Conservation (phyloP, 176 grass and related monocot species). For the Hsuehochloa calcarea region DNA sequence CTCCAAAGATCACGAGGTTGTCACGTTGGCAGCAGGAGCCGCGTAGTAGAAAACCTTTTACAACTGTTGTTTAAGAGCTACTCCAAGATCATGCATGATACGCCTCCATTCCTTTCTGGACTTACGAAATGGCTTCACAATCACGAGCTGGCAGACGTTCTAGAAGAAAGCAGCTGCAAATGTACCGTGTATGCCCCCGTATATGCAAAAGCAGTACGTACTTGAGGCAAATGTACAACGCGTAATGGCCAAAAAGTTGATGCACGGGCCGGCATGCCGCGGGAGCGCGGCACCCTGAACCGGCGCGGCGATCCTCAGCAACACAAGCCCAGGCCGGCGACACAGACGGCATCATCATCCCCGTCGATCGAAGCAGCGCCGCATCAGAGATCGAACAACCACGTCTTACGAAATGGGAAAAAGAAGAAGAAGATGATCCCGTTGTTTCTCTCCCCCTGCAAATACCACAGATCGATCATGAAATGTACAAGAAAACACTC, state of each 20-base stretch:
- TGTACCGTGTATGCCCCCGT: too few species aligned
- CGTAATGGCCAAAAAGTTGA: background rate
- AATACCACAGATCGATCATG: background rate
- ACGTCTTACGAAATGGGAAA: too few species aligned
- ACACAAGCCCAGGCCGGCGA: background rate
- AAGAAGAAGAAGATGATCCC: too few species aligned
- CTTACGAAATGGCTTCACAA: background rate
- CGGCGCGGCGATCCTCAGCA: background rate
- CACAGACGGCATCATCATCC: too few species aligned
- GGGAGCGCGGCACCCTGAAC: slow-evolving; percentile 29
- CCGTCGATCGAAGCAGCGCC: too few species aligned
- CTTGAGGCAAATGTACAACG: slow-evolving; percentile 10
- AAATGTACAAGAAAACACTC: background rate
- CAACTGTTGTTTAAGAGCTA: background rate
- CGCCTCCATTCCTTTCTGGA: background rate
- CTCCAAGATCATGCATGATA: background rate
- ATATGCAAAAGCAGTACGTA: background rate
- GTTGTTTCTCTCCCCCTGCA: too few species aligned
- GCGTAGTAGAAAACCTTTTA: background rate
- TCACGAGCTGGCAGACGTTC: background rate
- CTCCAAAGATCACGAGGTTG: background rate
- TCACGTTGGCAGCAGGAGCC: background rate
- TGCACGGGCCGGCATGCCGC: background rate
- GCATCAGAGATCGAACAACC: too few species aligned
- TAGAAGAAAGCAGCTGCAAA: background rate